Evolutionary conservation across 306 rosid genomes (phyloP).

Genomic region (Urtica urens): DNA sequence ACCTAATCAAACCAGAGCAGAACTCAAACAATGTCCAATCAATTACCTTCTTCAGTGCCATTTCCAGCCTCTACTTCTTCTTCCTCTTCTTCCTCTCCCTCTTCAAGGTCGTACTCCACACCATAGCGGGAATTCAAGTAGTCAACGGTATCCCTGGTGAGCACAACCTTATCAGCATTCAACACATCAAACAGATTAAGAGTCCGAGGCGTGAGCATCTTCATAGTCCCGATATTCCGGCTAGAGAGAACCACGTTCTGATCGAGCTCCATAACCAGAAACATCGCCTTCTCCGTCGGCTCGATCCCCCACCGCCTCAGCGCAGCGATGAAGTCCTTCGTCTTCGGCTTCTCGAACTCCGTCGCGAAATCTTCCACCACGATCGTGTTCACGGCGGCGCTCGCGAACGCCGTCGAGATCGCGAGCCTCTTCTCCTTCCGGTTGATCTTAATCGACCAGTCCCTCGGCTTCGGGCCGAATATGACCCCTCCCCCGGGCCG

Average conservation of each 20-base stretch:
- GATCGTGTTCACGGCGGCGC: constrained; percentile 54
- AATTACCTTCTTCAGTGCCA: constrained; percentile 32
- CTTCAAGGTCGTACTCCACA: constrained; percentile 24
- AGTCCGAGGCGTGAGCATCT: constrained; percentile 79
- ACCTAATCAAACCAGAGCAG: neutral
- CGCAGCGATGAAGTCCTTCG: constrained; percentile 74
- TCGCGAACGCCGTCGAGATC: constrained; percentile 73
- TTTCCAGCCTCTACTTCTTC: constrained; percentile 22
- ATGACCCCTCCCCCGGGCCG: constrained; percentile 84
- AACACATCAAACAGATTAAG: constrained; percentile 73
- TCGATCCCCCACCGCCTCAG: constrained; percentile 85
- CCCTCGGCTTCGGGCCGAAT: constrained; percentile 87
- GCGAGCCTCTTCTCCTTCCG: constrained; percentile 82
- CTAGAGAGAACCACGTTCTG: constrained; percentile 61
- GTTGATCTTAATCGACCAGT: constrained; percentile 81
- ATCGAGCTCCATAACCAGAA: constrained; percentile 57
- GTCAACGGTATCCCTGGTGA: constrained; percentile 59
- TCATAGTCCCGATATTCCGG: constrained; percentile 71
- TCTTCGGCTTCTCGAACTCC: constrained; percentile 69
- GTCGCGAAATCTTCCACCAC: constrained; percentile 76
- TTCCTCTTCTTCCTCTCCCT: constrained; percentile 26
- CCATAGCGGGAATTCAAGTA: constrained; percentile 75
- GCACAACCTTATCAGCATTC: constrained; percentile 76
- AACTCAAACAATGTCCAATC: too few relatives aligned
- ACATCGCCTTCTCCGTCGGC: constrained; percentile 63